These are phyloP conservation scores for Selaginella moellendorffii DNA, from an alignment of 75 land plant genomes.

Conservation along the genomic window DNA sequence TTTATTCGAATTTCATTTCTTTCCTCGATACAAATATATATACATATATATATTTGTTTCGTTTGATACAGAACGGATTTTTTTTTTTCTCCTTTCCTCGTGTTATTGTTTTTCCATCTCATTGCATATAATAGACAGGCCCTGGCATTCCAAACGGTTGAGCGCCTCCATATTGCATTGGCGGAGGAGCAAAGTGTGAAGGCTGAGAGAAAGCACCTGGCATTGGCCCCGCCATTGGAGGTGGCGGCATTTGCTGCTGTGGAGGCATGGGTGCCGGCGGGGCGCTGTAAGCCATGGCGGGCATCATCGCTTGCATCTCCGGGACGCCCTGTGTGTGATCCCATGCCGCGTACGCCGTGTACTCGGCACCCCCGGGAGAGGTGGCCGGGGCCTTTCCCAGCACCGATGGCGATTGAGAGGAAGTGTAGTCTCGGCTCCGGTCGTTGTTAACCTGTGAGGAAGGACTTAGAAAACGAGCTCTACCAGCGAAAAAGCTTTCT, in stretches of 20 bases:
- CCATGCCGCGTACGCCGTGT: not conserved
- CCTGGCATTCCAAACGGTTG: no score
- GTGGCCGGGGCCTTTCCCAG: not conserved
- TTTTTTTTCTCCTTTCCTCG: no score
- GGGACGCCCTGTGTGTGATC: not conserved
- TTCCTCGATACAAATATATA: no score
- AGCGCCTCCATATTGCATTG: not conserved
- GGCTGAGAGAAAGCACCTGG: not conserved
- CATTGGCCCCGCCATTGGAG: no score
- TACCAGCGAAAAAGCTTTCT: not conserved
- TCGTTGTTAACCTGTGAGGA: conserved; percentile 54
- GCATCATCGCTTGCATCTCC: no score
- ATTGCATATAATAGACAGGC: not conserved
- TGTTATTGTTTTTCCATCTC: no score
- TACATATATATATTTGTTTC: no score
- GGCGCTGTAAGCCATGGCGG: not conserved
- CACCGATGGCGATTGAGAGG: not conserved
- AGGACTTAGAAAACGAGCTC: not conserved
- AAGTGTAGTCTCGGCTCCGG: conserved; percentile 55
- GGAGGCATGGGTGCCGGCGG: no score
- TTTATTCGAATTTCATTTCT: no score
- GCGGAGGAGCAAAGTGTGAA: not conserved
- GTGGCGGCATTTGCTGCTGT: no score
- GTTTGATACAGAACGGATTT: no score
- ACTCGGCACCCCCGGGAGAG: not conserved